Evolutionary conservation across 257 asterid genomes (phyloP).

Genomic region (Nyctanthes arbortristis): DNA sequence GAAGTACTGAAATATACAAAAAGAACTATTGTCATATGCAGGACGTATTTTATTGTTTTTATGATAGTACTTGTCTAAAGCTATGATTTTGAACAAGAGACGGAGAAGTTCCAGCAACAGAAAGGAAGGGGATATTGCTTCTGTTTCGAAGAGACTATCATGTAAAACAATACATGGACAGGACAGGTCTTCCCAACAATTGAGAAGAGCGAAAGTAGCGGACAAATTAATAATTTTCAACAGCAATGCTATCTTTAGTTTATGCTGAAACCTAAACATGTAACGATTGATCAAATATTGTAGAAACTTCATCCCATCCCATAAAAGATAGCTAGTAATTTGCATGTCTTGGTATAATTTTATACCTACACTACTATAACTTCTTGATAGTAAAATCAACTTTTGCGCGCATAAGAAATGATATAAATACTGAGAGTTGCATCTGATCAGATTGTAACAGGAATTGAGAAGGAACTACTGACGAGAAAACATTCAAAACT

Average conservation of each 20-base stretch:
- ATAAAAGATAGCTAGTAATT: too few species aligned
- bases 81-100: neutral
- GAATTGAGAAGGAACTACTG: neutral
- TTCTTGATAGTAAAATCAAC: neutral
- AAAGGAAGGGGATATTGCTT: constrained; percentile 4
- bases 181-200: too few species aligned
- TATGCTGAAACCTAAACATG: neutral
- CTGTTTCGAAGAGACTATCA: neutral
- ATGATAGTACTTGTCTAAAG: neutral
- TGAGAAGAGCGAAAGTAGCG: neutral
- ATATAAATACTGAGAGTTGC: neutral
- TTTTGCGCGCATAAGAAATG: neutral
- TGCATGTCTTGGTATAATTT: neutral
- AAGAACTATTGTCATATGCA: constrained; percentile 17
- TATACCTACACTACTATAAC: neutral
- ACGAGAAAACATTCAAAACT: neutral
- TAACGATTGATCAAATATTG: neutral
- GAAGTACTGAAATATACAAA: constrained; percentile 71
- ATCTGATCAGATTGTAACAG: neutral
- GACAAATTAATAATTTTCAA: neutral
- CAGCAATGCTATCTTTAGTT: neutral
- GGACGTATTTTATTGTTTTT: constrained; percentile 13
- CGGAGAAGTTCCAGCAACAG: neutral
- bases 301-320: neutral
- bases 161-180: neutral